phyloP scores from a whole-genome alignment of 805 yeast genomes.

The Wickerhamomyces ciferrii region DNA sequence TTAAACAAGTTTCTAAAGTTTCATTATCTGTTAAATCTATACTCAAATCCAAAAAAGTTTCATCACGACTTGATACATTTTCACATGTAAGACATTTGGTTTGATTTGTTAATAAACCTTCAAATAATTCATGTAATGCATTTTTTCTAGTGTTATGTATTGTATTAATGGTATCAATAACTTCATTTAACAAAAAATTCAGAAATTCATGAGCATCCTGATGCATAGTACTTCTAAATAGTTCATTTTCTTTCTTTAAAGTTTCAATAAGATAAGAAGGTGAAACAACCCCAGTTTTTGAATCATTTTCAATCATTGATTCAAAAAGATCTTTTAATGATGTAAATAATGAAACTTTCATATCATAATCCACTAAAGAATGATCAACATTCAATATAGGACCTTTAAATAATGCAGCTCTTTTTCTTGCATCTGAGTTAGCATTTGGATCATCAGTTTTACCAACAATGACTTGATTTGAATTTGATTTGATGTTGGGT shows the following conservation, averaged over 20 bases:
- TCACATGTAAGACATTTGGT: slow-evolving; percentile 91
- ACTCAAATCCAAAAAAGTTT: slow-evolving; percentile 80
- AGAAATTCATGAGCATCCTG: slow-evolving; percentile 98
- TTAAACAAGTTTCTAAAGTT: slow-evolving; percentile 70
- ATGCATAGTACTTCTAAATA: slow-evolving; percentile 90
- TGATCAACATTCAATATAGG: slow-evolving; percentile 83
- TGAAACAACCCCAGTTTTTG: slow-evolving; percentile 77
- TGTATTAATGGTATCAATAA: slow-evolving; percentile 37
- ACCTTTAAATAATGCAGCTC: slow-evolving; percentile 72
- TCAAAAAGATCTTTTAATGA: slow-evolving; percentile 85
- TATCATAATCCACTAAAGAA: slow-evolving; percentile 45
- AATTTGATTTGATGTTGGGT: slow-evolving; percentile 12
- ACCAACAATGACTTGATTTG: slow-evolving; percentile 12
- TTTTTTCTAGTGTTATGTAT: slow-evolving; percentile 24
- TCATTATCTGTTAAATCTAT: slow-evolving; percentile 76
- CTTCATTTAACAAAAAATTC: slow-evolving; percentile 78
- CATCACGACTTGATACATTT: slow-evolving; percentile 73
- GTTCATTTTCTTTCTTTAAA: slow-evolving; percentile 73
- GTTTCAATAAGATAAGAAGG: slow-evolving; percentile 72
- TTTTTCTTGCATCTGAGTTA: slow-evolving; percentile 67
- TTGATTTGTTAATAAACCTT: slow-evolving; percentile 81
- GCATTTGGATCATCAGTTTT: slow-evolving; percentile 25
- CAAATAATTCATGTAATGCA: slow-evolving; percentile 69
- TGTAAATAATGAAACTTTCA: slow-evolving; percentile 47
- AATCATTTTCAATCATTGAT: slow-evolving; percentile 65